Evolutionary conservation across 1,284 basidiomycete genomes (phyloP).

Genomic region (Thelephora terrestris): DNA sequence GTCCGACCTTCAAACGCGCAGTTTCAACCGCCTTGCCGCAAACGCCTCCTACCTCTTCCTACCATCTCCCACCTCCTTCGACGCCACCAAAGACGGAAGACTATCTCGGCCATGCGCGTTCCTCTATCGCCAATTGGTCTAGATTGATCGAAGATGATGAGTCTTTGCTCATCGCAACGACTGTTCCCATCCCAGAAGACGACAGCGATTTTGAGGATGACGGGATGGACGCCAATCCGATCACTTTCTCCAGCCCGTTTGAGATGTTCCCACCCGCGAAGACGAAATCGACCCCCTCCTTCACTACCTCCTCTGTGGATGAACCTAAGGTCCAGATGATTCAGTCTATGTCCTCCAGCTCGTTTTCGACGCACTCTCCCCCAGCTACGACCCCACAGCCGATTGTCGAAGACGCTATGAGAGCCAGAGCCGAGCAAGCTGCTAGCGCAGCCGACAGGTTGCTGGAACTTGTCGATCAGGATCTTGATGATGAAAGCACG

Average conservation of each 20-base stretch:
- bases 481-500: too few relatives aligned
- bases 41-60: slow-evolving; percentile 28
- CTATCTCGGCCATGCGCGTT: slow-evolving; percentile 11
- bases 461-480: slow-evolving; percentile 61
- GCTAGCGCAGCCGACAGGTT: slow-evolving; percentile 79
- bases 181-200: slow-evolving; percentile 55
- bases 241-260: slow-evolving; percentile 65
- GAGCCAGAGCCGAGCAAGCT: slow-evolving; percentile 79
- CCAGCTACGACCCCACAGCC: slow-evolving; percentile 32
- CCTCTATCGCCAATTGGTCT: slow-evolving; percentile 27
- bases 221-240: slow-evolving; percentile 43
- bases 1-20: slow-evolving; percentile 29
- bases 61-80: slow-evolving; percentile 30
- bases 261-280: slow-evolving; percentile 34
- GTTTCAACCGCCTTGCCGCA: slow-evolving; percentile 36
- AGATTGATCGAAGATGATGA: slow-evolving; percentile 37
- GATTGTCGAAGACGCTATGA: slow-evolving; percentile 73
- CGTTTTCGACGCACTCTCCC: slow-evolving; percentile 28
- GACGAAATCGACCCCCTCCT: slow-evolving; percentile 17
- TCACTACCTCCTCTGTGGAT: slow-evolving; percentile 38
- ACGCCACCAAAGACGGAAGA: slow-evolving; percentile 9
- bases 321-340: slow-evolving; percentile 42
- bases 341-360: slow-evolving; percentile 44
- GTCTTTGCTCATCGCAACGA: slow-evolving; percentile 58
- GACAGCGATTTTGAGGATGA: slow-evolving; percentile 56